Evolutionary conservation across 192 early-diverging fungal genomes (phyloP).

Genomic region (Gryganskiella cystojenkinii): DNA sequence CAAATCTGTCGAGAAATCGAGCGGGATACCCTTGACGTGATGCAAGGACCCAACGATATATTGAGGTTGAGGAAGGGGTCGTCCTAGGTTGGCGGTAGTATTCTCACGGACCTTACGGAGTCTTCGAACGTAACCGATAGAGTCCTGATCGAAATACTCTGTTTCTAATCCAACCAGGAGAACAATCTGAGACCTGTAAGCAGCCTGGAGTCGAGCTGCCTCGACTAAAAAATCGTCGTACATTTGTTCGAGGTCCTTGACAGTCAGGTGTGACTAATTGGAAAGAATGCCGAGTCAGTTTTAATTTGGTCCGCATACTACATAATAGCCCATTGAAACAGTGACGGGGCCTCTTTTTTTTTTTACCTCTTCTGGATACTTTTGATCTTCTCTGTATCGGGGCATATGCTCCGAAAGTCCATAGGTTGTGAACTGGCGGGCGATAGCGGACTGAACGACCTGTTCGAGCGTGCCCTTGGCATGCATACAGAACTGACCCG

Average conservation of each 20-base stretch:
- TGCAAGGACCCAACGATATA: constrained; percentile 95
- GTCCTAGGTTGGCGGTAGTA: neutral
- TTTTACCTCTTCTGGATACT: constrained; percentile 92
- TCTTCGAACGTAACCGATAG: constrained; percentile 59
- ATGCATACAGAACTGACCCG: constrained; percentile 96
- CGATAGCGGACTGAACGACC: constrained; percentile 81
- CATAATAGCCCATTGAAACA: neutral
- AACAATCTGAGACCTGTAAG: constrained; percentile 73
- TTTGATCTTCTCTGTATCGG: constrained; percentile 74
- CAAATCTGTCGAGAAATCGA: constrained; percentile 80
- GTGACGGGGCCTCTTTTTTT: neutral
- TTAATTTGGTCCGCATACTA: neutral
- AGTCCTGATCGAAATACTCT: constrained; percentile 62
- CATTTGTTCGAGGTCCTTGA: constrained; percentile 65
- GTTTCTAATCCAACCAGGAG: constrained; percentile 92
- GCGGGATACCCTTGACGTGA: constrained; percentile 82
- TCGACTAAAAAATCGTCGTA: constrained; percentile 80
- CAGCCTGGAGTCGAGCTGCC: constrained; percentile 74
- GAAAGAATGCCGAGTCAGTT: neutral
- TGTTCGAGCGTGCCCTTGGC: constrained; percentile 87
- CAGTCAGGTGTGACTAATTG: constrained; percentile 69
- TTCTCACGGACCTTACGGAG: constrained; percentile 56
- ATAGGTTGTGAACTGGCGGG: constrained; percentile 74
- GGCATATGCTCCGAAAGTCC: constrained; percentile 97
- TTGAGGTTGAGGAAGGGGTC: constrained; percentile 64